A percentile compares a stretch with the other conserved stretches of the same genome.
phyloP scores from a whole-genome alignment of 108 stramenopile genomes.

The Chaetoceros tenuissimus region DNA sequence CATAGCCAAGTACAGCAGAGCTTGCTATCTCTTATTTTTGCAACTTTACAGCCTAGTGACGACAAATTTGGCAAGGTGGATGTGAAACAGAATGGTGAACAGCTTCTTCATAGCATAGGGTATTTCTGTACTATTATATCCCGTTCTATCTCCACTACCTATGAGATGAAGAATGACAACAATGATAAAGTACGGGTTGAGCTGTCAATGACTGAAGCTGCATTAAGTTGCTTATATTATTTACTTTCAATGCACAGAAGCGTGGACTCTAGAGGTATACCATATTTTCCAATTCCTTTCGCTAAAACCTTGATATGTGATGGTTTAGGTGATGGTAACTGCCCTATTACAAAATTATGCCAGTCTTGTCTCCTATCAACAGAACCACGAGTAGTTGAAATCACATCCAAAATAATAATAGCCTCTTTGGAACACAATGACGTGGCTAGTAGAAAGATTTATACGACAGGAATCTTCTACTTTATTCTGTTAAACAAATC shows the following conservation, averaged over 20 bases:
- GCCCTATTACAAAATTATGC: not conserved
- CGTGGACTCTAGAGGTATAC: conserved; percentile 50
- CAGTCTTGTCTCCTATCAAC: conserved; percentile 31
- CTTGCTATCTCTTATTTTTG: conserved; percentile 47
- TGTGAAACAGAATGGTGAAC: conserved; percentile 60
- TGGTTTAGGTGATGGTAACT: conserved; percentile 16
- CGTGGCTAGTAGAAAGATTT: conserved; percentile 59
- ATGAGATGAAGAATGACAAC: too few relatives aligned
- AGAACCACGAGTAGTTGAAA: conserved; percentile 58
- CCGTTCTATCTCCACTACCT: conserved; percentile 30
- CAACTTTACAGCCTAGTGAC: conserved; percentile 22
- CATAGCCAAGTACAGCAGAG: conserved; percentile 65
- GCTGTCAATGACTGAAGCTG: conserved; percentile 38
- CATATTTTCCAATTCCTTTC: conserved; percentile 70
- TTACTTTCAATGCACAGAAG: conserved; percentile 60
- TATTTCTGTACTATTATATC: conserved; percentile 44
- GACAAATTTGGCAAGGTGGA: conserved; percentile 21
- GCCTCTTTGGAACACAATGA: conserved; percentile 55
- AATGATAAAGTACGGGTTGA: too few relatives aligned
- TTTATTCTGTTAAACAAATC: conserved; percentile 56
- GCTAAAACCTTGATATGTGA: conserved; percentile 66
- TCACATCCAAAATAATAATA: conserved; percentile 37
- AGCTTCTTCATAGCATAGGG: conserved; percentile 61
- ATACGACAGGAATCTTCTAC: conserved; percentile 68
- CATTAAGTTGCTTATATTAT: conserved; percentile 35